A percentile compares a stretch with the other conserved stretches of the same genome.
Conservation (phyloP, 257 asterid genomes). For the Plantago ovata region DNA sequence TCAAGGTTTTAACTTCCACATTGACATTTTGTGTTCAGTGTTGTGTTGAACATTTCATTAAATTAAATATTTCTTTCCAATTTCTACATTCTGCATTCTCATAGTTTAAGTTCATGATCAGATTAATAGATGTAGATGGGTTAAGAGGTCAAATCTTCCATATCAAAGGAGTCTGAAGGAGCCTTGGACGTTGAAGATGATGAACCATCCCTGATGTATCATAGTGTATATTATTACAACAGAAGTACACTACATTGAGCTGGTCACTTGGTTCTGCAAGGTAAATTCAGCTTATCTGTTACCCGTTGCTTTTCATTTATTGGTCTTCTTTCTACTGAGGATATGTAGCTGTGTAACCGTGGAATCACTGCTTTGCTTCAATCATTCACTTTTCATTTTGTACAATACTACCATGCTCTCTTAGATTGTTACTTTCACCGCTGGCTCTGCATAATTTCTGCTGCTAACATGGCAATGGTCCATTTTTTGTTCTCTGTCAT, state of each 20-base stretch:
- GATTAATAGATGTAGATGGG: constrained; percentile 18
- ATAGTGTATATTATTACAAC: constrained; percentile 10
- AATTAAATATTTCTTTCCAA: constrained; percentile 1
- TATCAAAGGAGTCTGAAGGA: constrained; percentile 15
- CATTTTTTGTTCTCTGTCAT: no score
- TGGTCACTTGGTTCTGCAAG: constrained; percentile 17
- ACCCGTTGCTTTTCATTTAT: background rate
- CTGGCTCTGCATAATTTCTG: no score
- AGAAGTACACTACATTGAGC: constrained; percentile 6
- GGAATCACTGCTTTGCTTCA: no score
- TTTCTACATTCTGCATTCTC: constrained; percentile 13
- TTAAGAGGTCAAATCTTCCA: constrained; percentile 7
- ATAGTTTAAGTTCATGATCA: constrained; percentile 22
- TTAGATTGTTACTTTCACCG: no score
- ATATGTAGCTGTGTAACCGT: no score
- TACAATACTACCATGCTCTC: no score
- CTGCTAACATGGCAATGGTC: no score
- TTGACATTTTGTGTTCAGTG: background rate
- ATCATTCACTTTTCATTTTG: no score
- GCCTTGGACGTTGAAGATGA: constrained; percentile 15
- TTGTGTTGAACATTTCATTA: constrained; percentile 12
- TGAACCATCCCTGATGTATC: constrained; percentile 14
- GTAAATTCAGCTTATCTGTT: constrained; percentile 14
- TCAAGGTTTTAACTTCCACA: constrained; percentile 1
- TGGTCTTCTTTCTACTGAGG: background rate